Evolutionary conservation across 345 rosid genomes (phyloP), one percentile per base, ranked within the genome.

Genomic region (Raphanus sativus): DNA sequence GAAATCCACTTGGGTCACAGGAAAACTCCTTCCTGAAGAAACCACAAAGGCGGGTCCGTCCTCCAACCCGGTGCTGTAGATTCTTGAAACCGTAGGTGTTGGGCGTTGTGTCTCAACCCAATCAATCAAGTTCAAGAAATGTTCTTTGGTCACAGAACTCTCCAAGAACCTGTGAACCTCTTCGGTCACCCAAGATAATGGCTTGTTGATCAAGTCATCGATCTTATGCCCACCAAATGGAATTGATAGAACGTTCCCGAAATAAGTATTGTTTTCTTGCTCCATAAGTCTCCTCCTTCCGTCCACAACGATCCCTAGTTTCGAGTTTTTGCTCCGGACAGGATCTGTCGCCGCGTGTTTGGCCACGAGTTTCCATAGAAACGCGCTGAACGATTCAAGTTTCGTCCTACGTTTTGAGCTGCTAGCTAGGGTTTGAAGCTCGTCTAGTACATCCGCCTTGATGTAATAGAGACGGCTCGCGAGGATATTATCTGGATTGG

Each of bases 71-170:
- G 10, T 12, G 56, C 77, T 12, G 62, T 88, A 90, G 24, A 91
- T 84, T 86, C 79, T 91, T 24, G 91, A 75, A 69, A 86, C 4
- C 10, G 83, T 81, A 1, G 86, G 86, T 50, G 70, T 78, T 0
- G 97, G 97, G 6, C 89, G 86, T 7, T 56, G 87, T 1, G 83
- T 86, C 80, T 91, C 93, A 11, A 91, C 91, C 93, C 93, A 91
- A 68, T 91, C 97, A 62, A 91, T 86, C 76, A 91, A 75, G 9
- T 86, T 86, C 79, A 90, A 72, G 81, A 91, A 90, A 79, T 91
- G 95, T 58, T 88, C 92, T 80, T 77, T 71, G 1, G 87, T 88
- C 15, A 65, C 80, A 2, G 87, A 84, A 0, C 11, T 71, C 62
- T 74, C 48, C 61, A 81, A 63, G 67, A 81, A 73, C 61, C 67